Evolutionary conservation across 2,329 filamentous ascomycete genomes (phyloP).

Genomic region (Tolypocladium pustulatum): DNA sequence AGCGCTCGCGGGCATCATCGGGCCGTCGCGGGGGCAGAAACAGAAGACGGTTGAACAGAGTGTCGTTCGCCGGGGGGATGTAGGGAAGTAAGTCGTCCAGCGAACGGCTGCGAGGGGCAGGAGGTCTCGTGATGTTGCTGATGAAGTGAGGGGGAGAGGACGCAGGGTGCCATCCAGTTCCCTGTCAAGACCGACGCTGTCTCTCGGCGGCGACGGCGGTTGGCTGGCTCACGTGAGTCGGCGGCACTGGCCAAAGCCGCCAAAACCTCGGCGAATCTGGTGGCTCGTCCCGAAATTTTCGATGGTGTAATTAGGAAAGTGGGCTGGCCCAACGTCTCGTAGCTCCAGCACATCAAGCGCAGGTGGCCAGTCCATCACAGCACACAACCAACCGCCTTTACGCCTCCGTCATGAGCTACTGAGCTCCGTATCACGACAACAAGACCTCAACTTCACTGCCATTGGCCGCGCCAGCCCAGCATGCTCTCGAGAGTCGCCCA

Average conservation of each 20-base stretch:
- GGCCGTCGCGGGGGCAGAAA: not conserved
- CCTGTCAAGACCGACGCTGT: not conserved
- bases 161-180: not conserved
- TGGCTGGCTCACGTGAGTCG: not conserved
- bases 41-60: not conserved
- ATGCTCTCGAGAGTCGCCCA: constrained; percentile 29
- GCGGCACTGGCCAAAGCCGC: not conserved
- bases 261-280: not conserved
- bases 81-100: not conserved
- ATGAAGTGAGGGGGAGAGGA: not conserved
- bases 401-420: not conserved
- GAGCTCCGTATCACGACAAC: not conserved
- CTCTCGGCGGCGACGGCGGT: not conserved
- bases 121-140: not conserved
- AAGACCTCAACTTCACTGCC: not conserved
- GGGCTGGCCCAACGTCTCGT: not conserved
- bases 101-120: not conserved
- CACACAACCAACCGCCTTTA: not conserved
- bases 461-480: constrained; percentile 15
- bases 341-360: not conserved
- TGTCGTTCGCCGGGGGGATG: not conserved
- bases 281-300: not conserved
- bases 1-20: constrained; percentile 27
- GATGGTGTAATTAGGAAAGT: not conserved
- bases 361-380: not conserved